Evolutionary conservation across 805 yeast genomes (phyloP).

Genomic region (Saturnispora ahearnii): DNA sequence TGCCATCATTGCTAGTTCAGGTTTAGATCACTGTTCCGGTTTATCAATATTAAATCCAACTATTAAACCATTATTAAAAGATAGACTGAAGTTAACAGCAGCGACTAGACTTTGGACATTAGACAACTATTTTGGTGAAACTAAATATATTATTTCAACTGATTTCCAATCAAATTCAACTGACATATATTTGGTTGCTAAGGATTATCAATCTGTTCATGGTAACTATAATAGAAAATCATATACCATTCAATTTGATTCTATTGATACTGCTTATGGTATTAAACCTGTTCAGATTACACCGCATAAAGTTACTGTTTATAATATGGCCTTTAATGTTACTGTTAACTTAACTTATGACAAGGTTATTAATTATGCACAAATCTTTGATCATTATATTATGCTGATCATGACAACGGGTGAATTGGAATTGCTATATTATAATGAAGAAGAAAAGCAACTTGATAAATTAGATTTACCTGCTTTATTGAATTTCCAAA

Average conservation of each 20-base stretch:
- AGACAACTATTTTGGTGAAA: slow-evolving; percentile 27
- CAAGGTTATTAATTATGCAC: slow-evolving; percentile 56
- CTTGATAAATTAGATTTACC: slow-evolving; percentile 28
- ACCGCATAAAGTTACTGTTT: slow-evolving; percentile 52
- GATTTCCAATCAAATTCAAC: slow-evolving; percentile 55
- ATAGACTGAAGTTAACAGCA: slow-evolving; percentile 63
- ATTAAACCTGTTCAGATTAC: slow-evolving; percentile 68
- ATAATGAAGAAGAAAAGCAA: slow-evolving; percentile 16
- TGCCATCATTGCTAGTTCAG: slow-evolving; percentile 63
- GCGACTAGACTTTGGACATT: slow-evolving; percentile 73
- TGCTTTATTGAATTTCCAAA: slow-evolving; percentile 28
- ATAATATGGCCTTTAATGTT: slow-evolving; percentile 51
- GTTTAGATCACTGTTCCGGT: slow-evolving; percentile 46
- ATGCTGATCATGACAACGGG: slow-evolving; percentile 60
- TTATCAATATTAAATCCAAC: slow-evolving; percentile 58
- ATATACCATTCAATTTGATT: slow-evolving; percentile 58
- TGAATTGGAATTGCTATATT: slow-evolving; percentile 53
- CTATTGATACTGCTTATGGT: slow-evolving; percentile 29
- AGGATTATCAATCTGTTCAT: slow-evolving; percentile 51
- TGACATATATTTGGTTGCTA: slow-evolving; percentile 56
- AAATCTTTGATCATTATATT: slow-evolving; percentile 52
- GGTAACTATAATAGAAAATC: slow-evolving; percentile 56
- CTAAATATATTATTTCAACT: slow-evolving; percentile 61
- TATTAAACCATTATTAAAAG: slow-evolving; percentile 56
- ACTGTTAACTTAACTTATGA: slow-evolving; percentile 43